Evolutionary conservation across 225 moss, liverwort and hornwort species (phyloP).

Genomic region (Sphagnum contortum): DNA sequence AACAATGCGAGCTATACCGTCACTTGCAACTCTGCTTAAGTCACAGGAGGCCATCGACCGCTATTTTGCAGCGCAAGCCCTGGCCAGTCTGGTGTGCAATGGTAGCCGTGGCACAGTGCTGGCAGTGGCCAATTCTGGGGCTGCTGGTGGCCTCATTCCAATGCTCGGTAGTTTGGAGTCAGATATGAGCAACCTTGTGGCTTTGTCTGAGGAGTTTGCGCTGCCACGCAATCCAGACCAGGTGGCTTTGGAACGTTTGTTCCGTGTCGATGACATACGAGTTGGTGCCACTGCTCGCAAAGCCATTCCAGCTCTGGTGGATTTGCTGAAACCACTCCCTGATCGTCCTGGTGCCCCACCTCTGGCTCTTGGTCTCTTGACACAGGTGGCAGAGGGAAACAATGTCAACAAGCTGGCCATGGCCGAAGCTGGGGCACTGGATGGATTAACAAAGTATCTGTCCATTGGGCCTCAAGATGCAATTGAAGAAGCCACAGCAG

Average conservation of each 20-base stretch:
- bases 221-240: constrained; percentile 83
- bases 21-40: constrained; percentile 85
- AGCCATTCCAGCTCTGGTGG: constrained; percentile 92
- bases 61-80: constrained; percentile 95
- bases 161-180: constrained; percentile 87
- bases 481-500: constrained; percentile 90
- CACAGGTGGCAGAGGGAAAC: constrained; percentile 85
- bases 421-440: constrained; percentile 97
- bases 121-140: constrained; percentile 98
- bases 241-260: constrained; percentile 85
- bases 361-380: constrained; percentile 77
- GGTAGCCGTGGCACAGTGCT: constrained; percentile 94
- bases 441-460: constrained; percentile 86
- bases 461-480: constrained; percentile 96
- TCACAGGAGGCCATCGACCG: constrained; percentile 88
- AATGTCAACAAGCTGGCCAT: constrained; percentile 92
- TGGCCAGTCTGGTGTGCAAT: constrained; percentile 94
- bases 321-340: constrained; percentile 84
- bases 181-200: constrained; percentile 70
- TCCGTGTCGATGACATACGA: constrained; percentile 94
- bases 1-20: constrained; percentile 92
- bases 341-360: constrained; percentile 97
- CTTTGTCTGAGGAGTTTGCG: constrained; percentile 75
- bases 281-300: constrained; percentile 93
- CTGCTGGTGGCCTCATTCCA: constrained; percentile 82